Evolutionary conservation across 192 early-diverging fungal genomes (phyloP), one percentile per base, ranked within the genome.

Genomic region (Linnemannia elongata): DNA sequence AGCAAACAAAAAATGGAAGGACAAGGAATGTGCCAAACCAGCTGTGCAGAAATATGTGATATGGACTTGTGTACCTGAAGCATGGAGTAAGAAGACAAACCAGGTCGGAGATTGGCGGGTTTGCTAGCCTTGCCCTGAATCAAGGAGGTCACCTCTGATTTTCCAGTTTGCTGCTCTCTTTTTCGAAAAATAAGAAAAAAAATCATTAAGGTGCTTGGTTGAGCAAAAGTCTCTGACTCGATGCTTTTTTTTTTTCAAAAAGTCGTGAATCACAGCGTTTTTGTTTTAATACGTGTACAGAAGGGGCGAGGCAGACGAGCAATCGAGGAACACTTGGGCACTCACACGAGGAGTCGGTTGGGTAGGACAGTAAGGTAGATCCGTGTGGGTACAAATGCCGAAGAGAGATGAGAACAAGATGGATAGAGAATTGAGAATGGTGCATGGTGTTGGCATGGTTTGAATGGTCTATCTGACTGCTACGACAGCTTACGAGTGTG

Each of bases 221-320:
- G 60, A 63, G 60, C 60, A 63, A 63, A 54, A 63, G 60, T 63
- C 60, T 27, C n/a, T 63, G 60, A 63, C 60, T 63, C 60, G 27
- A 63, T 63, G 27, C 60, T 63, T 63, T 27, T 30, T 30, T 6
- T 63, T 63, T 27, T 30, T 30, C 1, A 63, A 63, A 63, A 63
- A 30, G 24, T 12, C 27, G 27, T 63, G 60, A 63, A 30, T 63
- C 60, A 63, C 60, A 57, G 55, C n/a, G 2, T 33, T 63, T 63
- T 63, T 63, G 3, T 30, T 30, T n/a, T 30, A 9, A 4, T 24
- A 47, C 45, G 12, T 4, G 41, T 41, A 41, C 41, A 41, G 45
- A n/a, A 47, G 12, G 12, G 45, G 12, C 12, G 12, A 10, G 45
- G 45, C 45, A 47, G 45, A 47, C 45, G 10, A 49, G 47, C 15